Evolutionary conservation across 805 yeast genomes (phyloP), one percentile per base, ranked within the genome.

Genomic region (Metschnikowia proteae): DNA sequence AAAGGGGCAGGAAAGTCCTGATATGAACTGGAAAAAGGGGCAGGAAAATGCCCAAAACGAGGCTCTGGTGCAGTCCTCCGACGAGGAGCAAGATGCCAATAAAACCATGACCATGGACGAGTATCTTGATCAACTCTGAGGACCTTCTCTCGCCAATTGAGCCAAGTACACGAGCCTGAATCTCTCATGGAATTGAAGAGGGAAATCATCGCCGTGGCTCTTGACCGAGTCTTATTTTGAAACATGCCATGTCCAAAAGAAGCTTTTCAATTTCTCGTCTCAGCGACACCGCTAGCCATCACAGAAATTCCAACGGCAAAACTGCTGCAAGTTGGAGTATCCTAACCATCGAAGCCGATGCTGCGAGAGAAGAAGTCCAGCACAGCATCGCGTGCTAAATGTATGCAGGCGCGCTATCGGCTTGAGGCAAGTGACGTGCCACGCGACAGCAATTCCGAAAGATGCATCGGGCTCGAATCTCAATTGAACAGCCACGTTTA

Each of bases 1-100:
- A 27, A 38, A 38, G 42, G 26, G n/a, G n/a, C n/a, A n/a, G 11
- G 76, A 70, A 46, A 72, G 65, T 31, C 49, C 57, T 1, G 55
- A 45, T 10, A n/a, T 45, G 22, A 30, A 43, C 28, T 22, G 37
- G 41, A 17, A 45, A 27, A 38, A 38, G 42, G 26, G 39, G 26
- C 36, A 33, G 6, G 43, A 39, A 17, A 27, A 27, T 6, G 25
- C 26, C 7, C 40, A 30, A 11, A 27, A 23, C 9, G 17, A 8
- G 3, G 27, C 26, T 13, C 41, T 29, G 38, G 33, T 13, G 5
- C 27, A 43, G 3, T 27, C 39, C 8, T 37, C 42, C 9, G 48
- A 39, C 22, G 46, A 46, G 5, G 23, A 43, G 9, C 25, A 35
- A 6, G 58, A 52, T 7, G 57, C 58, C 5, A 46, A 56, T 32